These are phyloP conservation scores for Phytophthora sansomeana DNA, from an alignment of 352 stramenopile species.

Conservation along the genomic window DNA sequence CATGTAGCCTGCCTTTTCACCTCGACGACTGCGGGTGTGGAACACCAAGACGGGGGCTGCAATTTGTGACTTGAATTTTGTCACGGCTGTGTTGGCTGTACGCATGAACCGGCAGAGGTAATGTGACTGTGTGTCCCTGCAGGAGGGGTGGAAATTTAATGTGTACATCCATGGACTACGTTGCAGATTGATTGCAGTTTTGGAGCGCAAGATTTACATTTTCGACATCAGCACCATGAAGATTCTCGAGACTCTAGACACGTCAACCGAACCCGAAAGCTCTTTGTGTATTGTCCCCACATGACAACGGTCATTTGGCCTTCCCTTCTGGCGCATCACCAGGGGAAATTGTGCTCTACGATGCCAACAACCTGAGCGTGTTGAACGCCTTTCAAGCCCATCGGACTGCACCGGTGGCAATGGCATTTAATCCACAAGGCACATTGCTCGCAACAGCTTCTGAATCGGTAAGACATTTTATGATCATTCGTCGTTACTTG, in stretches of 20 bases:
- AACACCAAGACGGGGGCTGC: conserved; percentile 92
- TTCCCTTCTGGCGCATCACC: conserved; percentile 85
- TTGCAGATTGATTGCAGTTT: conserved; percentile 76
- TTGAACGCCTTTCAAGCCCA: conserved; percentile 93
- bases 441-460: conserved; percentile 91
- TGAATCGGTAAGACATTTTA: conserved; percentile 70
- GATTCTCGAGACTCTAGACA: conserved; percentile 92
- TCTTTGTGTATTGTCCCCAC: conserved; percentile 85
- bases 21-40: conserved; percentile 90
- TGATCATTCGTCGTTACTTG: background rate
- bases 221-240: conserved; percentile 96
- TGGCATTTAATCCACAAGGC: conserved; percentile 90
- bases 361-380: conserved; percentile 92
- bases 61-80: conserved; percentile 94
- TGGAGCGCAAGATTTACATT: conserved; percentile 93
- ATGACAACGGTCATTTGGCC: conserved; percentile 87
- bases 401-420: conserved; percentile 84
- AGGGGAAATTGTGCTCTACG: conserved; percentile 92
- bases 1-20: conserved; percentile 90
- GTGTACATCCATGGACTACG: background rate
- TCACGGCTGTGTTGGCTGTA: conserved; percentile 90
- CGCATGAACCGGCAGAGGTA: conserved; percentile 92
- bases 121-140: background rate
- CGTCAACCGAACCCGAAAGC: conserved; percentile 88
- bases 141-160: conserved; percentile 7